A percentile compares a stretch with the other conserved stretches of the same genome.
phyloP scores from a whole-genome alignment of 129 eudicot species.

The Mikania micrantha region DNA sequence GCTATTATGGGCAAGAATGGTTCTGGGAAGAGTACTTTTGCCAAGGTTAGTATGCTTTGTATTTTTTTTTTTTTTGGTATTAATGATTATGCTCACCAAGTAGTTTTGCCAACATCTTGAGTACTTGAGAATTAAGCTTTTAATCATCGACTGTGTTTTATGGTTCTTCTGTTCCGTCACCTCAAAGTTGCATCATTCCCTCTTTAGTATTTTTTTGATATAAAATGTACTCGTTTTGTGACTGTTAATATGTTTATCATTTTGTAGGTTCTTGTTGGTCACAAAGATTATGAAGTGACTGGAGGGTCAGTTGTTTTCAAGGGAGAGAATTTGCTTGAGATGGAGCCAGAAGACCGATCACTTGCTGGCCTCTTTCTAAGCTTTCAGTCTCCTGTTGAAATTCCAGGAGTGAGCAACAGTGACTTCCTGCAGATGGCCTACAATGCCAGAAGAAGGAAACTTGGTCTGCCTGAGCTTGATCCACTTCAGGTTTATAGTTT shows the following conservation, averaged over 20 bases:
- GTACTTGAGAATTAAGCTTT: background rate
- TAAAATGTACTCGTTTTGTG: background rate
- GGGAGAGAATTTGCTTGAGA: constrained; percentile 89
- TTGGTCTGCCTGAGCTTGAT: constrained; percentile 73
- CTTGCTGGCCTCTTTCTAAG: constrained; percentile 90
- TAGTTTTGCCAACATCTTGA: background rate
- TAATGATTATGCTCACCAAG: background rate
- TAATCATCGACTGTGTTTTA: background rate
- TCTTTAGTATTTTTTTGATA: background rate
- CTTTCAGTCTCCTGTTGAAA: constrained; percentile 95
- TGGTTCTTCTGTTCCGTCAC: background rate
- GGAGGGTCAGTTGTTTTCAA: constrained; percentile 75
- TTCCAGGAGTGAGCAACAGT: constrained; percentile 94
- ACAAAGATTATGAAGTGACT: constrained; percentile 85
- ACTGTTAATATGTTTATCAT: background rate
- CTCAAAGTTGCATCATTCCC: background rate
- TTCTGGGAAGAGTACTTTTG: constrained; percentile 98
- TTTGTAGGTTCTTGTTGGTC: constrained; percentile 92
- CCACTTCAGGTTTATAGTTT: constrained; percentile 76
- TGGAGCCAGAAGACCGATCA: constrained; percentile 97
- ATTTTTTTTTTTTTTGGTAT: background rate
- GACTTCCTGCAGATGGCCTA: constrained; percentile 93
- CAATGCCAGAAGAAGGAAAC: constrained; percentile 86
- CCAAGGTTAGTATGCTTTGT: constrained; percentile 62
- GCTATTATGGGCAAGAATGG: constrained; percentile 99